These are phyloP conservation scores for Rubroboletus pulcherrimus DNA, from an alignment of 768 basidiomycete species.

Conservation along the genomic window DNA sequence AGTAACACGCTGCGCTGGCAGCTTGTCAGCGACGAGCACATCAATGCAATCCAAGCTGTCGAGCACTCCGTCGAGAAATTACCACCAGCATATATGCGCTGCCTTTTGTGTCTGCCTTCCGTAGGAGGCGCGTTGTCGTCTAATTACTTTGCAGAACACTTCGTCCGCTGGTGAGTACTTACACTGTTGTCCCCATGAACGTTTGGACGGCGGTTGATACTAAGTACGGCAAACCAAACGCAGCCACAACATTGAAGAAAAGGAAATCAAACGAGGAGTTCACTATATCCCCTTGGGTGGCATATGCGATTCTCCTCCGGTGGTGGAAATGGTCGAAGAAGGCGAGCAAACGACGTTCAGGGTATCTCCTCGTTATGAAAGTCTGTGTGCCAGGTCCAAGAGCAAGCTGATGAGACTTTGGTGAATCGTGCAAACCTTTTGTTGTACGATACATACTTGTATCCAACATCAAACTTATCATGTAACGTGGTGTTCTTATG, in stretches of 20 bases:
- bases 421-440: not conserved
- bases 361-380: too few relatives aligned
- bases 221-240: not conserved
- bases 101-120: not conserved
- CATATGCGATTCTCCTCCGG: not conserved
- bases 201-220: not conserved
- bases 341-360: not conserved
- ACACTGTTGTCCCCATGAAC: not conserved
- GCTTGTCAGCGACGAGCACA: not conserved
- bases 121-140: not conserved
- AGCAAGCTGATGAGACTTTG: too few relatives aligned
- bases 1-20: not conserved
- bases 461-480: not conserved
- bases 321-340: not conserved
- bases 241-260: not conserved
- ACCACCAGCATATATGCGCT: not conserved
- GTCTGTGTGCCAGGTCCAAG: not conserved
- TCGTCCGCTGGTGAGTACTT: not conserved
- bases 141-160: not conserved
- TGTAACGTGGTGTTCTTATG: not conserved
- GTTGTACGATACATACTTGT: not conserved
- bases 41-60: not conserved
- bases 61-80: not conserved
- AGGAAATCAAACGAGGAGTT: not conserved
- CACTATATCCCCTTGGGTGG: not conserved